phyloP scores from a whole-genome alignment of 306 rosid species.

The Benincasa hispida region DNA sequence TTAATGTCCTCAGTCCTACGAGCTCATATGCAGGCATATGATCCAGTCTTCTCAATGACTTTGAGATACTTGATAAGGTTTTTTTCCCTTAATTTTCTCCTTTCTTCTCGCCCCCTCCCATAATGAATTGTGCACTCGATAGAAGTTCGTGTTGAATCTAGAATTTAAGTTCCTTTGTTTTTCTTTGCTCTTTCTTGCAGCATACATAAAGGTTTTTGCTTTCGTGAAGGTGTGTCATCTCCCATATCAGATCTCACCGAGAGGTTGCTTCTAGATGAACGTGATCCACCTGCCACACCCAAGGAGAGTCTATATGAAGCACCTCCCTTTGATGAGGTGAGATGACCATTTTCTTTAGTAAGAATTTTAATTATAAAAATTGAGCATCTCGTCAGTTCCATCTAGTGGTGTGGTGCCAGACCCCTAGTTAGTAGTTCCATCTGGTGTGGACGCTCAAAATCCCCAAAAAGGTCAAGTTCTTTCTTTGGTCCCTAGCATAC shows the following conservation, averaged over 20 bases:
- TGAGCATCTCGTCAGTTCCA: neutral
- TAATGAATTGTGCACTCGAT: neutral
- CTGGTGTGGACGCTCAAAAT: too few relatives aligned
- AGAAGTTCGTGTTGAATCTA: neutral
- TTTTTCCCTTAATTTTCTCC: neutral
- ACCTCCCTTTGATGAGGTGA: conserved; percentile 96
- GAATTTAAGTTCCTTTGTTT: neutral
- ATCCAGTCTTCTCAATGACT: conserved; percentile 84
- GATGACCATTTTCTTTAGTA: neutral
- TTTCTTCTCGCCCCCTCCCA: neutral
- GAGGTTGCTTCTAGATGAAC: conserved; percentile 92
- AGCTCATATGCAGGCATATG: conserved; percentile 94
- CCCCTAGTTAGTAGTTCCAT: too few relatives aligned
- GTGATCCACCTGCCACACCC: conserved; percentile 78
- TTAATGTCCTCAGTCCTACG: conserved; percentile 73
- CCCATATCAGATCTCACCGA: conserved; percentile 89
- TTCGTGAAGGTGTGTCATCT: conserved; percentile 77
- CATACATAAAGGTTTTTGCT: conserved; percentile 85
- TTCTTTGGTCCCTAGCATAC: too few relatives aligned
- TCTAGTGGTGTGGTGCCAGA: neutral
- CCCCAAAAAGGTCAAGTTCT: too few relatives aligned
- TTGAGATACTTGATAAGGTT: conserved; percentile 95
- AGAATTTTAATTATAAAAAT: neutral
- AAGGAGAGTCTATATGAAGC: conserved; percentile 71
- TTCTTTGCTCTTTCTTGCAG: conserved; percentile 25